Evolutionary conservation across 179 eudicot genomes (phyloP).

Genomic region (Silene vulgaris): DNA sequence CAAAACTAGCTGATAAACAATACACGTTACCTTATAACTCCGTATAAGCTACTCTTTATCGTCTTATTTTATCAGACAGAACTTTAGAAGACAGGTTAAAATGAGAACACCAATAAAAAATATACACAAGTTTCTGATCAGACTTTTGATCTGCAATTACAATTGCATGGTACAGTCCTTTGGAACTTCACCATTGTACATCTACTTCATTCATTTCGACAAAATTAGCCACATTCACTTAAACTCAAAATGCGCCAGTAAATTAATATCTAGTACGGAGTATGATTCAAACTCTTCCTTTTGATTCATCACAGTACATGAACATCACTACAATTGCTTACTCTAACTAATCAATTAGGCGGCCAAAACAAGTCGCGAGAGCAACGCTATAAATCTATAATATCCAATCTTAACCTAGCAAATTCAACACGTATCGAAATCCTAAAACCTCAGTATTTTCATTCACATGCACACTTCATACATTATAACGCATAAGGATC

Average conservation of each 20-base stretch:
- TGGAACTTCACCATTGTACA: not conserved
- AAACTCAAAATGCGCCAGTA: not conserved
- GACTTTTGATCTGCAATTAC: not conserved
- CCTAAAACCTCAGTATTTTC: not conserved
- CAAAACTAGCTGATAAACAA: not conserved
- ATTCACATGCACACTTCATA: not conserved
- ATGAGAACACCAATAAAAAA: not conserved
- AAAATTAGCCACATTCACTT: not conserved
- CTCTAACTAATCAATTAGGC: not conserved
- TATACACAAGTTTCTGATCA: not conserved
- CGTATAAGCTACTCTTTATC: too few species aligned
- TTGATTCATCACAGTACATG: not conserved
- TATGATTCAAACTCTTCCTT: not conserved
- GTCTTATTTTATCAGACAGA: not conserved
- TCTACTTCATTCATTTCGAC: not conserved
- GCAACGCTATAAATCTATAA: not conserved
- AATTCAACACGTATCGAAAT: not conserved
- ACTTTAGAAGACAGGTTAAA: too few species aligned
- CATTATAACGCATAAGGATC: too few species aligned
- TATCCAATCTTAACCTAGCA: not conserved
- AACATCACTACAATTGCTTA: not conserved
- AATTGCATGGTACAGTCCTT: not conserved
- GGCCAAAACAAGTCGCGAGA: not conserved
- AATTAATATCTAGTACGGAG: not conserved
- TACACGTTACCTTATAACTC: too few species aligned